phyloP scores from a whole-genome alignment of 192 early-diverging fungal species.

The Coemansia sp. region DNA sequence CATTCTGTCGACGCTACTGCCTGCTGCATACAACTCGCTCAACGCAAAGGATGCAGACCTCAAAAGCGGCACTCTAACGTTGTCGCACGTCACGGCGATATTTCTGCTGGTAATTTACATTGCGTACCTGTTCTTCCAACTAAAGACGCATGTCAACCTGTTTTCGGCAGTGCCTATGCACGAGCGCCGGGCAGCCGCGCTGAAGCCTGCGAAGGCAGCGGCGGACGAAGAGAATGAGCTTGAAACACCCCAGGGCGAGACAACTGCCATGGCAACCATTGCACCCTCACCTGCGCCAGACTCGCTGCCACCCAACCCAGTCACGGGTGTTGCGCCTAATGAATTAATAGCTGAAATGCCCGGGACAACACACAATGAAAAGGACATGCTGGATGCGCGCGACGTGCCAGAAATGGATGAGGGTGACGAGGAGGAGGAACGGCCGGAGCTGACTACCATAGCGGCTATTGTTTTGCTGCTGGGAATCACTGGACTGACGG shows the following conservation, averaged over 20 bases:
- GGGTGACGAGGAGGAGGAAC: slow-evolving; percentile 63
- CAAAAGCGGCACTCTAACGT: slow-evolving; percentile 53
- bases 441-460: slow-evolving; percentile 57
- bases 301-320: background rate
- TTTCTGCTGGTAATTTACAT: slow-evolving; percentile 69
- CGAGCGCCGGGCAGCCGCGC: slow-evolving; percentile 34
- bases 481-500: slow-evolving; percentile 66
- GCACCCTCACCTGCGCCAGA: slow-evolving; percentile 6
- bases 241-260: slow-evolving; percentile 11
- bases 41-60: slow-evolving; percentile 44
- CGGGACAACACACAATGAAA: background rate
- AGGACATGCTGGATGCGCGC: slow-evolving; percentile 5
- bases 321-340: slow-evolving; percentile 2
- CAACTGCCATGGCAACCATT: slow-evolving; percentile 10
- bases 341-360: slow-evolving; percentile 7
- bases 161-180: slow-evolving; percentile 46
- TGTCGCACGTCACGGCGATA: slow-evolving; percentile 68
- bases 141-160: slow-evolving; percentile 74
- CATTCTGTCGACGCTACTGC: slow-evolving; percentile 67
- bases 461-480: slow-evolving; percentile 58
- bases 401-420: slow-evolving; percentile 8
- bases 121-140: slow-evolving; percentile 67
- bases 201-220: slow-evolving; percentile 14
- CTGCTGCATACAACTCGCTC: slow-evolving; percentile 63
- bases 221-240: slow-evolving; percentile 8